Base-by-base conservation (phyloP, 164 flowering plant species). In the Santalum album region DNA sequence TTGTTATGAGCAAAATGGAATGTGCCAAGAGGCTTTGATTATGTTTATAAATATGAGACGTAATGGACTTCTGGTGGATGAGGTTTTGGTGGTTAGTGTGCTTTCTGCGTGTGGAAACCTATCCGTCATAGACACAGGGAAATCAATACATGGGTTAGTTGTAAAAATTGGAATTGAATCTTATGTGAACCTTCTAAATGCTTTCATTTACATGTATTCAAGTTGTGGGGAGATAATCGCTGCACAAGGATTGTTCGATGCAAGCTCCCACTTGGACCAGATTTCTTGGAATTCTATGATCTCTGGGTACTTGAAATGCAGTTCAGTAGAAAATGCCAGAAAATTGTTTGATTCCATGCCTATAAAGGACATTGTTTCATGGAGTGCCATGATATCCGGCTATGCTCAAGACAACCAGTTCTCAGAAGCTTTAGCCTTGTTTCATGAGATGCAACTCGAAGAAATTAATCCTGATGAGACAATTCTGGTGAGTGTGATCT, bases 201-300 rank as follows among this genome's bases (percentile, higher is more conserved):
- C 82, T 20, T 50, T 74, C 36, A 72, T 77, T 61, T 58, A 72
- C 56, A 55, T 72, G 75, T 77, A 77, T 34, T 55, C 75, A 18
- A 58, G 25, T 18, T 67, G 65, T 54, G 73, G 71, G 17, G 71
- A 70, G 18, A 54, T 77, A 27, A 27, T 19, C 16, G 62, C 50
- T 43, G 82, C 82, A 4, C 43, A 65, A 36, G 50, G 46, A 7
- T 34, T 77, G 45, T 77, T 77, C 32, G 22, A 43, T 49, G 47
- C 55, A 12, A 61, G 61, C 20, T 27, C 26, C 40, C 35, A 32
- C 12, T 63, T 72, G 67, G 73, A 77, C 50, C 59, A 52, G 35
- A 72, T 77, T 45, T 64, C 82, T 34, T 72, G 69, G 74, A 77
- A 71, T 36, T 71, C 81, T 12, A 73, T 77, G 81, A 64, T 77